phyloP scores from a whole-genome alignment of 257 asterid species.

The Nicotiana knightiana region DNA sequence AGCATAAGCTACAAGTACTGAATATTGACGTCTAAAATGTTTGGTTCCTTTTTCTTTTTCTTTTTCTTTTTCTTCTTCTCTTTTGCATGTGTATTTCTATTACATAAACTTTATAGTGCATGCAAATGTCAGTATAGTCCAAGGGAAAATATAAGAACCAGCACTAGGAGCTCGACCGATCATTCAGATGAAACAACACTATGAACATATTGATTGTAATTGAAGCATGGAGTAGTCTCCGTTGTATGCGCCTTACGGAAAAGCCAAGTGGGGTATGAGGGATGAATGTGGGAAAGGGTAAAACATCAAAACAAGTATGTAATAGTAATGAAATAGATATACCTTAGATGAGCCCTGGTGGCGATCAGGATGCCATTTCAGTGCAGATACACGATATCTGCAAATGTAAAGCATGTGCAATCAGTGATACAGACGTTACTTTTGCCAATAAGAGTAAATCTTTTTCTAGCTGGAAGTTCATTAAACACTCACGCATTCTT shows the following conservation, averaged over 20 bases:
- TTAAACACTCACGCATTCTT: conserved; percentile 68
- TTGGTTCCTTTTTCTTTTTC: neutral
- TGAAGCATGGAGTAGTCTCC: neutral
- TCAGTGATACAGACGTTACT: neutral
- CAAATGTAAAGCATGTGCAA: conserved; percentile 9
- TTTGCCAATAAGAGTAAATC: neutral
- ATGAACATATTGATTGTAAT: neutral
- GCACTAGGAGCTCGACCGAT: neutral
- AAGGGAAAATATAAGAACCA: neutral
- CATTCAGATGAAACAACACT: neutral
- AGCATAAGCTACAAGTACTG: neutral
- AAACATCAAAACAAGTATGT: neutral
- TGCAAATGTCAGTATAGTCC: neutral
- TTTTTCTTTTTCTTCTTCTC: neutral
- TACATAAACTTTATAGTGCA: neutral
- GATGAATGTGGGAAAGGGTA: neutral
- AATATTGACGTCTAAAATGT: neutral
- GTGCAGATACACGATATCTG: conserved; percentile 85
- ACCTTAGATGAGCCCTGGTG: conserved; percentile 95
- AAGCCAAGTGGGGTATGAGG: neutral
- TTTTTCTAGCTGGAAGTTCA: neutral
- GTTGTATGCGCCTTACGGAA: neutral
- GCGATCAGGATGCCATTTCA: conserved; percentile 99
- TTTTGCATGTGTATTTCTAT: neutral
- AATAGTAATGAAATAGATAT: neutral